Evolutionary conservation across 2,329 filamentous ascomycete genomes (phyloP), one percentile per base, ranked within the genome.

Genomic region (Colletotrichum siamense): DNA sequence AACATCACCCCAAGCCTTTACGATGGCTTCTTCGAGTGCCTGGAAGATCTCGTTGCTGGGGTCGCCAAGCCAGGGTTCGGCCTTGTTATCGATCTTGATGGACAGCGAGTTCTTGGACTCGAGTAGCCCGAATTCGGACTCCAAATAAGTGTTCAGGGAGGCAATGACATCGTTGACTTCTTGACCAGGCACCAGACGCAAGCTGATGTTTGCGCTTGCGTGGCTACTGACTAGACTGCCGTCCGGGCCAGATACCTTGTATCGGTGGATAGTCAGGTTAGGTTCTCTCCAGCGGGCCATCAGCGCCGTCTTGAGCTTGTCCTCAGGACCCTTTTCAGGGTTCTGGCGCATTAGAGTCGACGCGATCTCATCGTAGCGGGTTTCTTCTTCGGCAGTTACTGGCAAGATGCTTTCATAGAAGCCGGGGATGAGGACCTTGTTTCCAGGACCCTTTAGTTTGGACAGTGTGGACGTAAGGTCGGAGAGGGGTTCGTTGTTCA

Each of bases 271-370:
- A 0, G 97, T 99, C 69, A 99, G 88, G 66, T 98, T 98, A 0
- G 97, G 96, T 82, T 99, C 96, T 26, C 97, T 93, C 97, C 97
- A 99, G 73, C 96, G 92, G 13, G 96, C 95, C 94, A 98, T 98
- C 8, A 99, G 89, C 3, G 94, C 96, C 49, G 92, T 90, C 76
- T 96, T 96, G 63, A 99, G 91, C n/a, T 91, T 90, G 8, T 94
- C 91, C 0, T 94, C 89, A 2, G 91, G 88, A 0, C 88, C 87
- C 22, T 86, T 85, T 26, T 89, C 88, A 4, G 95, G 92, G 80
- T 95, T 95, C 71, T 93, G 92, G 18, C 91, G 91, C 36, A 96
- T 91, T 5, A 98, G 87, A 2, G 95, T 94, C 13, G 92, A 90
- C 0, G 94, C 93, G 76, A 99, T 98, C 72, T 96, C 95, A 66